Conservation (phyloP, 495 filamentous ascomycete species). For the Aspergillus sparsus region DNA sequence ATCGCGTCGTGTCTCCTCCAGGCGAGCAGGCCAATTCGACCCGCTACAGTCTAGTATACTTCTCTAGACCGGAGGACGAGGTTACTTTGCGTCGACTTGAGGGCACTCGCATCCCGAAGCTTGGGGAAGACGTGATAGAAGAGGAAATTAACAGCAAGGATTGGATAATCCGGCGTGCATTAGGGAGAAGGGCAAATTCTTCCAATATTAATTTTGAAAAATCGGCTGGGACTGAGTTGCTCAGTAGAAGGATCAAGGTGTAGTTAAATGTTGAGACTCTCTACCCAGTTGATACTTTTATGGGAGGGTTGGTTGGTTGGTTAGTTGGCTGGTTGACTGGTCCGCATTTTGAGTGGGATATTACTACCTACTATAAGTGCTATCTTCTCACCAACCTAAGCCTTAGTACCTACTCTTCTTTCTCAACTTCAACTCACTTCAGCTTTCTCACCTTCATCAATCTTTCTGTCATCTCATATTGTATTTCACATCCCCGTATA, state of each 20-base stretch:
- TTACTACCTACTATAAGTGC: no score
- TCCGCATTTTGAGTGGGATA: not conserved
- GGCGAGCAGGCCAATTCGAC: constrained; percentile 52
- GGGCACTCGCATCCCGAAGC: constrained; percentile 33
- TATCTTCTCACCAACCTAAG: no score
- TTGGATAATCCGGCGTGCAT: constrained; percentile 50
- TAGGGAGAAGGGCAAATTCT: constrained; percentile 38
- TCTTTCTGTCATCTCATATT: not conserved
- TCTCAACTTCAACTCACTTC: no score
- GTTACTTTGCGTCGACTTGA: constrained; percentile 51
- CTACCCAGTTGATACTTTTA: no score
- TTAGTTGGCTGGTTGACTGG: no score
- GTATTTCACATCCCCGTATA: not conserved
- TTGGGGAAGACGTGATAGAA: constrained; percentile 41
- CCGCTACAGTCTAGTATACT: constrained; percentile 64
- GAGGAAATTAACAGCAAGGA: constrained; percentile 48
- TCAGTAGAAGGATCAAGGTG: constrained; percentile 40
- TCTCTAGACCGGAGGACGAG: constrained; percentile 59
- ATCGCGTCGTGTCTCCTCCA: constrained; percentile 61
- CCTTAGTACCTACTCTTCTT: no score
- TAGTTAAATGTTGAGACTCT: constrained; percentile 10
- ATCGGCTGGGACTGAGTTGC: constrained; percentile 42
- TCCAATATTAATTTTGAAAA: constrained; percentile 39
- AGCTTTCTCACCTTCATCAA: not conserved
- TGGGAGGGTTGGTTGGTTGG: no score